Conservation (phyloP, 2,329 filamentous ascomycete genomes). For the Trichoderma hamatum region DNA sequence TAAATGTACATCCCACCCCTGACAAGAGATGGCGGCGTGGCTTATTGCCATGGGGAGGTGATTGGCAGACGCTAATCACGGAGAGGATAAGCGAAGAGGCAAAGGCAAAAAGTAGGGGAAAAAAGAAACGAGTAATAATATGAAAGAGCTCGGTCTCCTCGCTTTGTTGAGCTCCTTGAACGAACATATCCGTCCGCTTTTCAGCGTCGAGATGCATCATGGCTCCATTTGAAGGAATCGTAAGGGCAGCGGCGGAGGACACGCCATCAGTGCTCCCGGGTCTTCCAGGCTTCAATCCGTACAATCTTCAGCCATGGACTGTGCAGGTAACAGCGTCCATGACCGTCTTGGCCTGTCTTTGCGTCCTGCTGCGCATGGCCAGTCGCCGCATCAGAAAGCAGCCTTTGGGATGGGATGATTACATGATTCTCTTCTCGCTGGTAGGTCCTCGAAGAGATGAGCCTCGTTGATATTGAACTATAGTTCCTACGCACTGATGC, state of each 20-base stretch:
- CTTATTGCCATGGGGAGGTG: neutral
- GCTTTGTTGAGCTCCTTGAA: neutral
- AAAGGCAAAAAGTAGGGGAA: neutral
- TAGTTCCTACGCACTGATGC: neutral
- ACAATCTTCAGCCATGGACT: conserved; percentile 48
- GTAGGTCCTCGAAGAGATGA: conserved; percentile 35
- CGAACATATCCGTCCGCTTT: neutral
- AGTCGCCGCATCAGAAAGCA: conserved; percentile 47
- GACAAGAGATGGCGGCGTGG: conserved; percentile 3
- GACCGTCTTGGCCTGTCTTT: conserved; percentile 45
- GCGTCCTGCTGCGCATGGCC: conserved; percentile 45
- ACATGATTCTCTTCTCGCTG: conserved; percentile 52
- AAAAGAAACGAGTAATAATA: neutral
- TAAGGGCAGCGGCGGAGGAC: conserved; percentile 9
- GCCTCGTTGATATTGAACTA: neutral
- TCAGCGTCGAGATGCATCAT: conserved; percentile 13
- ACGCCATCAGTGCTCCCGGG: conserved; percentile 26
- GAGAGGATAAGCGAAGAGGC: neutral
- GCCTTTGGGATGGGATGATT: conserved; percentile 53
- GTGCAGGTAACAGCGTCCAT: conserved; percentile 44
- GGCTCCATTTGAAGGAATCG: conserved; percentile 13
- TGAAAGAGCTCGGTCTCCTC: conserved; percentile 19
- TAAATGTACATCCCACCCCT: neutral
- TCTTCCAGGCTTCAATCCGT: conserved; percentile 33
- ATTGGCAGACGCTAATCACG: conserved; percentile 3